A percentile compares a stretch with the other conserved stretches of the same genome.
phyloP scores from a whole-genome alignment of 1,139 yeast genomes.

The Scheffersomyces quercinus region DNA sequence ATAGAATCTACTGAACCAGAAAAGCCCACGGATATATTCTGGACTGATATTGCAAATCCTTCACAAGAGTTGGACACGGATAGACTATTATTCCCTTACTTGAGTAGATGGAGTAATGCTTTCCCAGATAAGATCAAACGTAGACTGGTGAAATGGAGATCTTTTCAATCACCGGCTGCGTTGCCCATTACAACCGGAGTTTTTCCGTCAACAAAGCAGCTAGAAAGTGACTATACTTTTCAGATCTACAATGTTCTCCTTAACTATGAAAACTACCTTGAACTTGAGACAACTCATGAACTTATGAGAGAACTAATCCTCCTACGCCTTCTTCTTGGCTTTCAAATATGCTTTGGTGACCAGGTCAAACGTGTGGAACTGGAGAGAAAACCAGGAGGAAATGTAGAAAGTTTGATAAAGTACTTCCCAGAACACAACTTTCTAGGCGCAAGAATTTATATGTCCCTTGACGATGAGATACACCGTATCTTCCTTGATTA shows the following conservation, averaged over 20 bases:
- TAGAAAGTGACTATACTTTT: constrained; percentile 61
- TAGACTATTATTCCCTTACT: constrained; percentile 38
- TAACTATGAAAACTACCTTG: constrained; percentile 53
- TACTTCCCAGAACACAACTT: constrained; percentile 38
- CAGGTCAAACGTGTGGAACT: constrained; percentile 65
- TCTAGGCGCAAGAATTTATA: constrained; percentile 62
- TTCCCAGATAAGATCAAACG: constrained; percentile 71
- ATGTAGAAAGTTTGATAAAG: constrained; percentile 42
- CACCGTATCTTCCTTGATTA: constrained; percentile 77
- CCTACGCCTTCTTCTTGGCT: constrained; percentile 78
- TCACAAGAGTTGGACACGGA: constrained; percentile 57
- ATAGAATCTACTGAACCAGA: constrained; percentile 5
- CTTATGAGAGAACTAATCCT: constrained; percentile 87
- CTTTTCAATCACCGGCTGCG: constrained; percentile 90
- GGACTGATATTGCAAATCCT: constrained; percentile 73
- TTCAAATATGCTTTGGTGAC: constrained; percentile 81
- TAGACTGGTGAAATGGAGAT: constrained; percentile 83
- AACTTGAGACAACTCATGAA: constrained; percentile 55
- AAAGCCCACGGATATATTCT: constrained; percentile 36
- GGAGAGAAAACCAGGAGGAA: constrained; percentile 61
- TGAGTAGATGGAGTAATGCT: constrained; percentile 80
- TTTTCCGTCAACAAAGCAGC: constrained; percentile 70
- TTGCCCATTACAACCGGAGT: constrained; percentile 77
- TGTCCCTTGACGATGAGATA: constrained; percentile 79
- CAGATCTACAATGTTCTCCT: constrained; percentile 66